Evolutionary conservation across 176 grass and related monocot species (phyloP), one percentile per base, ranked within the genome.

Genomic region (Eleusine indica): DNA sequence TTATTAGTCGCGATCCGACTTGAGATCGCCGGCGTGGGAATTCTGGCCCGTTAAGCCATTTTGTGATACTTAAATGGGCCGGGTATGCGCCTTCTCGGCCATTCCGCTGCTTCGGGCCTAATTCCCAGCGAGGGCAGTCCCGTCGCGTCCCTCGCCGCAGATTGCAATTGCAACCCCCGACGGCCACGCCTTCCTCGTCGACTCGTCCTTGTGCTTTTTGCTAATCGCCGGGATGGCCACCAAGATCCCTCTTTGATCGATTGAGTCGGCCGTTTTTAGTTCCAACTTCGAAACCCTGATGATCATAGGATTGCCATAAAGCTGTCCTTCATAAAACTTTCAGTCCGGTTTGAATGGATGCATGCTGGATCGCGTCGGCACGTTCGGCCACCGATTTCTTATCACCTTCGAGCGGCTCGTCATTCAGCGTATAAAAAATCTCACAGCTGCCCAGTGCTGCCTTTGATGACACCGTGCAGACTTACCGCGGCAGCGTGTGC

Each of bases 391-490:
- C 21, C 4, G 18, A 58, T 58, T 58, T 58, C 19, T 17, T 8
- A 58, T 58, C 19, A 3, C 56, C 6, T 62, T 62, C 58, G 9
- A 28, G 58, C 9, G 42, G 52, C 40, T 49, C 66, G 37, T 28
- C 16, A 10, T 38, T 54, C 21, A 7, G 60, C 19, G 13, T 10
- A 30, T 21, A 73, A 66, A 65, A 37, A 66, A 3, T 53, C 12
- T 10, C 30, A 75, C 41, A 46, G 25, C n/a, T 3, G 2, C n/a
- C 57, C 19, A 25, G 11, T 18, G 44, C 12, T 66, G 25, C 43
- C 46, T 75, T 14, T 15, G 61, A 84, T 54, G 61, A 44, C 61
- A 53, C 56, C 61, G 19, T 67, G 51, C 82, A 30, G 17, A 10
- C 58, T 22, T 58, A 17, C 2, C 1, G 70, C 70, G 19, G 53